A percentile compares a stretch with the other conserved stretches of the same genome.
These are phyloP conservation scores for Aspergillus sp. DNA, from an alignment of 2,329 filamentous ascomycete genomes.

Conservation along the genomic window DNA sequence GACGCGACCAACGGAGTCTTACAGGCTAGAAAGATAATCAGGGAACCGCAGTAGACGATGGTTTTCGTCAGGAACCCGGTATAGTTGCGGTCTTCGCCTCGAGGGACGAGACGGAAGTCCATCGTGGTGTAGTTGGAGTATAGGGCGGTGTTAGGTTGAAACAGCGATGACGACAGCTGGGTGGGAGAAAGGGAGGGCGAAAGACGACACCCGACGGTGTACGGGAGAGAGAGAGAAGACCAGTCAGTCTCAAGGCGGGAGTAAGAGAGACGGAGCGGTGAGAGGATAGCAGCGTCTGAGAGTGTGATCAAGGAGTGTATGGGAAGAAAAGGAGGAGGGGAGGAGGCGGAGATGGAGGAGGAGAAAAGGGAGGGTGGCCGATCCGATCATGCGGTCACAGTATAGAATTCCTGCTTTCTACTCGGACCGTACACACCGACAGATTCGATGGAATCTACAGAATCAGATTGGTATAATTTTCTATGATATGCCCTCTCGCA, in stretches of 20 bases:
- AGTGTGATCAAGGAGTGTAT: too few species aligned
- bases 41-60: slow-evolving; percentile 44
- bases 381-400: background rate
- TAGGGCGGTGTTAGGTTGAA: background rate
- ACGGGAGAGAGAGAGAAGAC: too few species aligned
- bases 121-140: slow-evolving; percentile 22
- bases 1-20: slow-evolving; percentile 13
- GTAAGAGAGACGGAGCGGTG: too few species aligned
- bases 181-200: background rate
- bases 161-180: slow-evolving; percentile 6
- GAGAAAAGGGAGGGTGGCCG: background rate
- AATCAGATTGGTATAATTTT: too few species aligned
- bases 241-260: too few species aligned
- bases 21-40: slow-evolving; percentile 47
- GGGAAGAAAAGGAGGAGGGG: background rate
- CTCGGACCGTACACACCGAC: background rate
- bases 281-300: too few species aligned
- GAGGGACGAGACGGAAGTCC: slow-evolving; percentile 44
- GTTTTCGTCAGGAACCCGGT: slow-evolving; percentile 49
- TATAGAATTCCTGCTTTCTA: background rate
- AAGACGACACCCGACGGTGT: background rate
- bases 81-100: slow-evolving; percentile 43
- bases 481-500: background rate
- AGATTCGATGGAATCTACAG: too few species aligned
- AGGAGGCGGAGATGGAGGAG: background rate